Base-by-base conservation (phyloP, 2,329 filamentous ascomycete genomes). In the Dothistroma septosporum region DNA sequence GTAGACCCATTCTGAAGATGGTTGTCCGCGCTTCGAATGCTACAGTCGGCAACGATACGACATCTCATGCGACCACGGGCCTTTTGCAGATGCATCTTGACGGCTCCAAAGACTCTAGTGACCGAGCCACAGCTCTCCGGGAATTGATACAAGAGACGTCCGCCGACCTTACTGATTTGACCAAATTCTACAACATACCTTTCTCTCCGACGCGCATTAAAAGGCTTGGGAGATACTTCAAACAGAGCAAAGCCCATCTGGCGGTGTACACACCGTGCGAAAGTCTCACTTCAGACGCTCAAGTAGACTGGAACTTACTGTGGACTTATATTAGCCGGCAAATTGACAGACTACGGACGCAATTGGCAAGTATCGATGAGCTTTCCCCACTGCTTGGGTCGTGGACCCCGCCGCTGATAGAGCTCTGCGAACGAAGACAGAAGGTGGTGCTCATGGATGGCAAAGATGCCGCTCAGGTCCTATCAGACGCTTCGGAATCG, bases 301-400 rank as follows among this genome's bases (percentile, higher is more conserved):
- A 71, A 53, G 76, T 80, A 16, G 82, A 84, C 65, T 82, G 77
- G 57, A 50, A 84, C 4, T 77, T 85, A 0, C 70, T 85, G 5
- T 75, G 78, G 44, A 83, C 79, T 7, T 58, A 57, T 19, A 65
- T 80, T 77, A 57, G 70, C 84, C 46, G 53, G 11, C 53, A 33
- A 28, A 35, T 48, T 2, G 44, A 57, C 11, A 37, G 10, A 6
- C 33, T 60, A 28, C 44, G 53, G 21, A 9, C 59, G 67, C 31
- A 9, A 74, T 75, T 47, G 75, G 77, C 19, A 65, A 73, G 9
- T 69, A 66, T 1, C 53, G 28, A 54, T 10, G 58, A 63, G 7
- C n/a, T 63, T n/a, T 48, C 60, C 44, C 58, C 58, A 10, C 11
- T 59, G 22, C 16, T 64, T 47, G 41, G 56, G 53, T 48, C 35